These are phyloP conservation scores for Penicillium salamii DNA, from an alignment of 495 filamentous ascomycete species.

Conservation along the genomic window DNA sequence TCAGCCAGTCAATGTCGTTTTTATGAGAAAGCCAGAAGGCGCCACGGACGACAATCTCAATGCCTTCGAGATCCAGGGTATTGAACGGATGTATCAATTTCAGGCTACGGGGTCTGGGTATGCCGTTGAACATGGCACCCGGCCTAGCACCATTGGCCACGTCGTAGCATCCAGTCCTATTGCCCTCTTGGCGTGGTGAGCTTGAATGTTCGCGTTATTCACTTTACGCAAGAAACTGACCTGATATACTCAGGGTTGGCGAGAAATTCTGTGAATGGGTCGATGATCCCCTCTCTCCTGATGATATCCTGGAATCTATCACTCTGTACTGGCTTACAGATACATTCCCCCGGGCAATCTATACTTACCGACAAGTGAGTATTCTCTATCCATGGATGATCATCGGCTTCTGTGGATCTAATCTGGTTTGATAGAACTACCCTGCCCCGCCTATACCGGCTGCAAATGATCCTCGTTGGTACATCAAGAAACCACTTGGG, in stretches of 20 bases:
- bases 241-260: constrained; percentile 47
- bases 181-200: constrained; percentile 63
- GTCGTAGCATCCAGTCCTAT: constrained; percentile 56
- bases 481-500: constrained; percentile 56
- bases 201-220: too few relatives aligned
- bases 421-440: constrained; percentile 11
- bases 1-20: constrained; percentile 30
- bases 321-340: constrained; percentile 67
- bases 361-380: constrained; percentile 49
- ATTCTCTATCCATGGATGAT: background rate
- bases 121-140: constrained; percentile 54
- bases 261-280: constrained; percentile 68
- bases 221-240: background rate
- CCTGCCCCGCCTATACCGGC: constrained; percentile 16
- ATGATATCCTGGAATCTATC: constrained; percentile 56
- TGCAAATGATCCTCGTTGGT: constrained; percentile 28
- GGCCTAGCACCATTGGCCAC: constrained; percentile 60
- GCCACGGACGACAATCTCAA: constrained; percentile 49
- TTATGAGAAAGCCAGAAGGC: constrained; percentile 55
- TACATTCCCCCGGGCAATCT: constrained; percentile 55
- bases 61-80: constrained; percentile 31
- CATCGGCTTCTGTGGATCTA: too few relatives aligned
- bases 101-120: constrained; percentile 47
- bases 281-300: constrained; percentile 48
- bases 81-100: constrained; percentile 36